Base-by-base conservation (phyloP, 192 early-diverging fungal genomes). In the Geranomyces michiganensis region DNA sequence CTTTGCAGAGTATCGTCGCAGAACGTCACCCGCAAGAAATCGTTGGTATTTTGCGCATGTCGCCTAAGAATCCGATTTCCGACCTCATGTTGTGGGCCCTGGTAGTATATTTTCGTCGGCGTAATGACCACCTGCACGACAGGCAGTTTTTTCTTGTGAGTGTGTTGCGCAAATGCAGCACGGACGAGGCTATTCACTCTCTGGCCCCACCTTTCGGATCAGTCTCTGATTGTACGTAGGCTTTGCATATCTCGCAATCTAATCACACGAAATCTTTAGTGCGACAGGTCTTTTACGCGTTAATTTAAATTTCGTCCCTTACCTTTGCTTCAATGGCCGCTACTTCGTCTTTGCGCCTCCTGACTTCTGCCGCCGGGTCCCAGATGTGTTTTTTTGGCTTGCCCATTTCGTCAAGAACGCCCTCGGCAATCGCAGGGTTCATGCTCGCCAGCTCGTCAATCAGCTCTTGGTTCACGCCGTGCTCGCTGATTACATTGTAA, bases 41-140 rank as follows among this genome's bases (percentile, higher is more conserved):
- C 78, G 29, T 90, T 81, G 13, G 72, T 41, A 15, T 82, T 70
- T 0, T 76, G 43, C 9, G 60, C 56, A 75, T 82, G 90, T 24
- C 88, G 78, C 1, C 92, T 85, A 2, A 92, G 72, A n/a, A 92
- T 80, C 19, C 92, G 84, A 72, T 93, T 93, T n/a, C 86, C 81
- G 0, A 86, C 85, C 63, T 93, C 92, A 30, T 89, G 76, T 0
- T 85, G 79, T 0, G 87, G 88, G 0, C 87, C 84, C 14, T 83
- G 79, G n/a, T 90, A 71, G 72, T 90, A 88, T 19, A 90, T 73
- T 1, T 78, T 79, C 0, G 90, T 88, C 0, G 92, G 92, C 0
- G 92, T 91, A 6, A 93, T 76, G n/a, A 90, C 59, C 30, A 76
- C 47, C 61, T 70, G 31, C 27, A n/a, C n/a, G n/a, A n/a, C n/a